Evolutionary conservation across 1,284 basidiomycete species (phyloP).

Genomic region (Coniferiporia weirii): DNA sequence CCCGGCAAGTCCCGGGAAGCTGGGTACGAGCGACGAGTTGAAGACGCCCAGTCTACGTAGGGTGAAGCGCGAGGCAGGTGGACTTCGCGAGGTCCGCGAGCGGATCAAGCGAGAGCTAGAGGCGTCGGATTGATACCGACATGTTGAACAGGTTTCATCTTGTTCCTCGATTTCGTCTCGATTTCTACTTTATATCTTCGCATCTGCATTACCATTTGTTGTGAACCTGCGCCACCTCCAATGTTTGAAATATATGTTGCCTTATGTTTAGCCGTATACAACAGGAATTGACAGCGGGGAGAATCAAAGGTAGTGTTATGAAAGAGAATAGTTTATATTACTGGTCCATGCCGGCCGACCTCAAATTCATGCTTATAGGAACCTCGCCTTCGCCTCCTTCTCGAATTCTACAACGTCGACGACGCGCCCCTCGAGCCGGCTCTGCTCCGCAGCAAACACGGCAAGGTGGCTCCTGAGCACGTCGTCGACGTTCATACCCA

Average conservation of each 20-base stretch:
- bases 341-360: neutral
- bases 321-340: neutral
- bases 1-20: conserved; percentile 34
- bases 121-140: conserved; percentile 45
- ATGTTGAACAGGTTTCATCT: neutral
- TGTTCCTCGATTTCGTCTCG: neutral
- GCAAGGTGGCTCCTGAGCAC: conserved; percentile 74
- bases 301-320: too few species aligned
- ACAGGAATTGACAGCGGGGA: too few species aligned
- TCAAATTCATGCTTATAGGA: neutral
- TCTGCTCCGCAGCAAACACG: conserved; percentile 81
- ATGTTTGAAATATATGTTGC: neutral
- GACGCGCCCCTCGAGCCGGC: conserved; percentile 59
- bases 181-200: conserved; percentile 1
- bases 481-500: conserved; percentile 65
- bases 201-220: neutral
- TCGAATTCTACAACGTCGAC: conserved; percentile 63
- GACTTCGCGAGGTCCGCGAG: conserved; percentile 71
- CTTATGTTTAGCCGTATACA: neutral
- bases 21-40: conserved; percentile 51
- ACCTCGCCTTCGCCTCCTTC: conserved; percentile 37
- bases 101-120: conserved; percentile 73
- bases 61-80: conserved; percentile 63
- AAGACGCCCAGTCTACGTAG: conserved; percentile 62
- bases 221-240: conserved; percentile 10